Percentiles rank a stretch among this genome's conserved stretches.
phyloP scores from a whole-genome alignment of 169 alveolate species.

The Babesia caballi region DNA sequence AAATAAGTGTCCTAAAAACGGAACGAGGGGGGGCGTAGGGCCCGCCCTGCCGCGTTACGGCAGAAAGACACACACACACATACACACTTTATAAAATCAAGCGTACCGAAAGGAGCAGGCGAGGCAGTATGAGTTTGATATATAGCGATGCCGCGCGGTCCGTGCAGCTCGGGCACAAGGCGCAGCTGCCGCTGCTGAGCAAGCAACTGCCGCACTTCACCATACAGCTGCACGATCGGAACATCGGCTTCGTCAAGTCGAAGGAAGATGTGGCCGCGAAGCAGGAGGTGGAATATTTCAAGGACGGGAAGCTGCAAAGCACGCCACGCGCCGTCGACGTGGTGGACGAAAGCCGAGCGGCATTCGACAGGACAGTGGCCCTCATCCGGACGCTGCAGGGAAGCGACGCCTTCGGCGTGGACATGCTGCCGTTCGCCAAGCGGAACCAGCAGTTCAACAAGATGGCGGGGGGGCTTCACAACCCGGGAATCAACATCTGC shows the following conservation, averaged over 20 bases:
- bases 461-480: constrained; percentile 72
- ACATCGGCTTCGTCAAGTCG: constrained; percentile 32
- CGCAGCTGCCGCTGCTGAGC: background rate
- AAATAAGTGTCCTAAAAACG: too few relatives aligned
- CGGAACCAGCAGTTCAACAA: constrained; percentile 34
- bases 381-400: constrained; percentile 34
- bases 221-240: constrained; percentile 43
- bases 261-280: background rate
- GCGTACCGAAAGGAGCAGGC: too few relatives aligned
- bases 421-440: constrained; percentile 43
- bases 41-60: too few relatives aligned
- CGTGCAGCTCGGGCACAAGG: too few relatives aligned
- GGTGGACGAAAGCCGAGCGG: background rate
- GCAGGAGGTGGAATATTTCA: background rate
- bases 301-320: constrained; percentile 21
- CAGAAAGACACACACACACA: too few relatives aligned
- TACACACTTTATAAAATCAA: too few relatives aligned
- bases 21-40: too few relatives aligned
- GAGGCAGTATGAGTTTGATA: too few relatives aligned
- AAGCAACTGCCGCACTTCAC: constrained; percentile 1
- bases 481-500: constrained; percentile 76
- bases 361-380: constrained; percentile 2
- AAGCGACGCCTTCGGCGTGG: constrained; percentile 27
- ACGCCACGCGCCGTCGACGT: background rate
- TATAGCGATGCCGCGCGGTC: too few relatives aligned